Percentiles rank a stretch among this genome's conserved stretches.
Conservation (phyloP, 1,284 basidiomycete species). For the Trametes versicolor region DNA sequence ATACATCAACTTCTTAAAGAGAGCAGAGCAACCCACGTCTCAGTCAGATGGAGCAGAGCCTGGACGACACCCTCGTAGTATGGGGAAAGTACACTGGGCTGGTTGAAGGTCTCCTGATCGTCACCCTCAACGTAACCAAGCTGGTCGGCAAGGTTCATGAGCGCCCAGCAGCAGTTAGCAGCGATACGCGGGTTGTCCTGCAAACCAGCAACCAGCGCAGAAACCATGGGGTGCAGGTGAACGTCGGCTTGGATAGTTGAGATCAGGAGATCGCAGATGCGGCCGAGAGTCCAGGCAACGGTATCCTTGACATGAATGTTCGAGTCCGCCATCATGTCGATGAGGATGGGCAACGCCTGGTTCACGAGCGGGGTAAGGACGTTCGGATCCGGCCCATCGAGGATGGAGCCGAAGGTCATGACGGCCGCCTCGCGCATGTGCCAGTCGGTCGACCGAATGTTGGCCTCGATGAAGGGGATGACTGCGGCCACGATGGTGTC, state of each 20-base stretch:
- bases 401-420: constrained; percentile 98
- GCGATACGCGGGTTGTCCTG: constrained; percentile 88
- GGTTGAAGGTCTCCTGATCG: constrained; percentile 55
- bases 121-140: constrained; percentile 73
- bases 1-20: constrained; percentile 9
- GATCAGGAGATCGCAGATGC: constrained; percentile 94
- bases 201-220: constrained; percentile 86
- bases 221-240: constrained; percentile 87
- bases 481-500: constrained; percentile 93
- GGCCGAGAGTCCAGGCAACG: constrained; percentile 96
- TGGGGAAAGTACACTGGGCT: constrained; percentile 82
- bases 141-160: constrained; percentile 95
- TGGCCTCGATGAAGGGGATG: constrained; percentile 97
- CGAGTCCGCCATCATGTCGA: constrained; percentile 94
- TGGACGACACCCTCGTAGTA: constrained; percentile 91
- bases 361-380: constrained; percentile 92
- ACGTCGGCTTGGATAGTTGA: constrained; percentile 90
- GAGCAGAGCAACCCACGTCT: constrained; percentile 65
- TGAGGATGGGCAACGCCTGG: constrained; percentile 93
- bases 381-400: constrained; percentile 92
- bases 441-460: constrained; percentile 95
- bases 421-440: constrained; percentile 96
- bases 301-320: constrained; percentile 95
- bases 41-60: constrained; percentile 86
- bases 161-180: constrained; percentile 95